A percentile compares a stretch with the other conserved stretches of the same genome.
Evolutionary conservation across 1,284 basidiomycete genomes (phyloP).

Genomic region (Ceratobasidium sp.): DNA sequence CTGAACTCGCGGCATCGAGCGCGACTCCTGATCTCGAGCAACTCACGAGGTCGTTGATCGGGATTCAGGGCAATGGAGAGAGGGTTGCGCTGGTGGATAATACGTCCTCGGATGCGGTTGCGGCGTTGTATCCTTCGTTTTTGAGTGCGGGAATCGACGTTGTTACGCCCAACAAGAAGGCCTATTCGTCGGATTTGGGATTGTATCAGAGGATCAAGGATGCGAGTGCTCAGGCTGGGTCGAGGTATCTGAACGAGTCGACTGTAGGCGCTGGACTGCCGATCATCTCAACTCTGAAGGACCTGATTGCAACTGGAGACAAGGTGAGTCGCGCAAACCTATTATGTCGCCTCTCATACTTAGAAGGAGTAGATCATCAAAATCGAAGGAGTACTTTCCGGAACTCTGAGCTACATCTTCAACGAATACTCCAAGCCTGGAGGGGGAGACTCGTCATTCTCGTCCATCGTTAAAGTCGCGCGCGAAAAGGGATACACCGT

Average conservation of each 20-base stretch:
- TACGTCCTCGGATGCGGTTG: conserved; percentile 87
- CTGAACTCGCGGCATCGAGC: conserved; percentile 43
- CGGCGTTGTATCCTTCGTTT: conserved; percentile 83
- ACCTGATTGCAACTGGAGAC: conserved; percentile 91
- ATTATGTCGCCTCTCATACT: background rate
- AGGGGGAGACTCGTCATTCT: conserved; percentile 73
- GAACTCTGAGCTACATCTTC: conserved; percentile 99
- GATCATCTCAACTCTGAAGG: conserved; percentile 89
- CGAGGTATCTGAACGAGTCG: conserved; percentile 84
- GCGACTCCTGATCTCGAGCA: conserved; percentile 52
- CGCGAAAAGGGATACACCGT: conserved; percentile 95
- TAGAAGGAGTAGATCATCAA: conserved; percentile 63
- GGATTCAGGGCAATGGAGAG: conserved; percentile 55
- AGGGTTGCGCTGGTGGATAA: conserved; percentile 90
- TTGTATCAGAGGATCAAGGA: conserved; percentile 76
- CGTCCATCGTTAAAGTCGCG: conserved; percentile 86
- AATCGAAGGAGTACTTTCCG: conserved; percentile 89
- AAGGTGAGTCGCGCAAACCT: conserved; percentile 57
- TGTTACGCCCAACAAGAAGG: conserved; percentile 99
- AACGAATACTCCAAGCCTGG: conserved; percentile 86
- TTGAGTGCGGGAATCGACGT: conserved; percentile 82
- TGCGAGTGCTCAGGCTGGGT: conserved; percentile 62
- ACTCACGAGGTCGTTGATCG: conserved; percentile 56
- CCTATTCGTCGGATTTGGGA: conserved; percentile 76
- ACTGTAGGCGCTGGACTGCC: conserved; percentile 97